Percentiles rank a stretch among this genome's conserved stretches.
Evolutionary conservation across 768 basidiomycete species (phyloP).

Genomic region (Calvatia gigantea): DNA sequence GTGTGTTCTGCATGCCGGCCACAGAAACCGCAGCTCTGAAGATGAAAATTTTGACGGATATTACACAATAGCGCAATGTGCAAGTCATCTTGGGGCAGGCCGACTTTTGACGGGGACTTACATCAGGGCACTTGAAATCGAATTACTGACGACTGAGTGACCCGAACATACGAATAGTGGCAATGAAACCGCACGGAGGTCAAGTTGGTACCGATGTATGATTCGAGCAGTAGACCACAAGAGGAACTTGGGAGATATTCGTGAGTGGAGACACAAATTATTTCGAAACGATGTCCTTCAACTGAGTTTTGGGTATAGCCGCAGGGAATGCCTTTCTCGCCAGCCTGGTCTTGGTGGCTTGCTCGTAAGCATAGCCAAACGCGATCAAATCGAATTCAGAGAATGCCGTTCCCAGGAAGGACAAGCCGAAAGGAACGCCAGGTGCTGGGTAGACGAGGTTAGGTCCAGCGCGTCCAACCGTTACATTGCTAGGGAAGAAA

Average conservation of each 20-base stretch:
- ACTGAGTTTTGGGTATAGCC: conserved; percentile 54
- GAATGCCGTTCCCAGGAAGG: conserved; percentile 61
- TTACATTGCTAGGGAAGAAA: conserved; percentile 48
- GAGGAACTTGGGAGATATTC: background rate
- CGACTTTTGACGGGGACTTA: too few species aligned
- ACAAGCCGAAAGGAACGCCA: conserved; percentile 58
- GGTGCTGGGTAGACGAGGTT: conserved; percentile 46
- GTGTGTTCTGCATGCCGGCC: too few species aligned
- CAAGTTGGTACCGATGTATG: too few species aligned
- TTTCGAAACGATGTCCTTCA: conserved; percentile 28
- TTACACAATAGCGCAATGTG: too few species aligned
- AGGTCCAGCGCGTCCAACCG: conserved; percentile 35
- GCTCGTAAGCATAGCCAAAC: conserved; percentile 64
- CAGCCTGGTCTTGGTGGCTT: conserved; percentile 52
- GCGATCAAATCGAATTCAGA: conserved; percentile 55
- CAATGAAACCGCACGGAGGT: too few species aligned
- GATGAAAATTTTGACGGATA: too few species aligned
- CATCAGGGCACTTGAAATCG: too few species aligned
- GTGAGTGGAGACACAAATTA: background rate
- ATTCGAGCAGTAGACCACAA: too few species aligned
- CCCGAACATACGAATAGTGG: too few species aligned
- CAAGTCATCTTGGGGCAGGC: too few species aligned
- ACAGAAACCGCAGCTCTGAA: too few species aligned
- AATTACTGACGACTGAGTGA: too few species aligned
- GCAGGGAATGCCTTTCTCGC: conserved; percentile 43